Percentiles rank a stretch among this genome's conserved stretches.
These are phyloP conservation scores for Parastagonospora nodorum DNA, from an alignment of 2,329 filamentous ascomycete genomes.

Conservation along the genomic window DNA sequence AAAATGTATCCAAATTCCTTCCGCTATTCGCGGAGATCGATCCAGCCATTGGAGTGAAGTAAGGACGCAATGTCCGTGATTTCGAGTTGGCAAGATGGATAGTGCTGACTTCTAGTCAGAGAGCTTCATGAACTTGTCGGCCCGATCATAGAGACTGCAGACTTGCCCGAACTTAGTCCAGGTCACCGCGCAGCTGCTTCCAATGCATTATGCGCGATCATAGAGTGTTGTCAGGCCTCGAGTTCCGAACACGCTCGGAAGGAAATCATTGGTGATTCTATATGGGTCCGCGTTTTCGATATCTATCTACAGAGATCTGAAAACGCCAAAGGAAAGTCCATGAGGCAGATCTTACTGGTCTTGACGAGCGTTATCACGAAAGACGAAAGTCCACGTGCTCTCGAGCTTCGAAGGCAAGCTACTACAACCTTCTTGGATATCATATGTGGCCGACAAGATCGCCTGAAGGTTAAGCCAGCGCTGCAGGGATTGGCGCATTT, in stretches of 20 bases:
- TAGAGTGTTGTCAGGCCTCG: constrained; percentile 48
- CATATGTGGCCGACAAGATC: constrained; percentile 64
- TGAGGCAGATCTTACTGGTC: constrained; percentile 51
- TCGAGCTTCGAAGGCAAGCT: constrained; percentile 32
- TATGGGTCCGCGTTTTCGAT: constrained; percentile 47
- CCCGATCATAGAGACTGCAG: constrained; percentile 41
- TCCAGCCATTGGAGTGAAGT: constrained; percentile 38
- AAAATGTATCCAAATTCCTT: constrained; percentile 28
- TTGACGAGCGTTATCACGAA: constrained; percentile 46
- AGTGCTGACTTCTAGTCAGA: constrained; percentile 31
- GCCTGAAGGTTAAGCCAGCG: constrained; percentile 70
- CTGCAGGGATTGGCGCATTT: constrained; percentile 71
- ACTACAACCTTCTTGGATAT: constrained; percentile 59
- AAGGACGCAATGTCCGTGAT: constrained; percentile 45
- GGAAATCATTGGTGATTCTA: constrained; percentile 39
- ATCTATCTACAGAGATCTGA: constrained; percentile 51
- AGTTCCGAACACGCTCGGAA: constrained; percentile 29
- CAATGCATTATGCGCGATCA: constrained; percentile 52
- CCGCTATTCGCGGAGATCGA: constrained; percentile 33
- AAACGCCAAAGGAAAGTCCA: constrained; percentile 53
- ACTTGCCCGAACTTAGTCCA: constrained; percentile 34
- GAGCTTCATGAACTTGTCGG: constrained; percentile 32
- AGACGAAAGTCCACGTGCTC: constrained; percentile 22
- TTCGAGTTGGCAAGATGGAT: constrained; percentile 17
- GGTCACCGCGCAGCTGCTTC: constrained; percentile 53